A percentile compares a stretch with the other conserved stretches of the same genome.
Conservation (phyloP, 1,139 yeast species). For the Saccharomyces hybrid region DNA sequence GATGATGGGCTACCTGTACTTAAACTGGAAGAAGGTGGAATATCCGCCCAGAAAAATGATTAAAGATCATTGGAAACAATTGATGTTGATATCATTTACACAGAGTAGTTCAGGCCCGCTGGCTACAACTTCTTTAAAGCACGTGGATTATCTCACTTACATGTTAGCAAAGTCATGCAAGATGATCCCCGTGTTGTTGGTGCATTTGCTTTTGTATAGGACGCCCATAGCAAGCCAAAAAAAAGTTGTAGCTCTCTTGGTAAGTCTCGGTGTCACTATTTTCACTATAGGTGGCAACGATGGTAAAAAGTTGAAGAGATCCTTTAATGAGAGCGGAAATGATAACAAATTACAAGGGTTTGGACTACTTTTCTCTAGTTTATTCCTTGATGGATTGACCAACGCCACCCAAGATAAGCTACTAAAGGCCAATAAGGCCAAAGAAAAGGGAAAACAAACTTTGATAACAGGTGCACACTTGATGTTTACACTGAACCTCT, state of each 20-base stretch:
- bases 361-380: slow-evolving; percentile 48
- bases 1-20: slow-evolving; percentile 56
- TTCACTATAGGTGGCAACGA: slow-evolving; percentile 50
- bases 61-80: slow-evolving; percentile 33
- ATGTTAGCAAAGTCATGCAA: slow-evolving; percentile 90
- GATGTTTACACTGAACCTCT: slow-evolving; percentile 72
- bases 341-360: slow-evolving; percentile 43
- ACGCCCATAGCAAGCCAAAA: slow-evolving; percentile 69
- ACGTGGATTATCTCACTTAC: slow-evolving; percentile 80
- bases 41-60: slow-evolving; percentile 17
- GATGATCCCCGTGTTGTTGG: slow-evolving; percentile 82
- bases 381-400: slow-evolving; percentile 83
- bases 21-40: slow-evolving; percentile 34
- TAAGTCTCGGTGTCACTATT: slow-evolving; percentile 73
- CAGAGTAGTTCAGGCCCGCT: slow-evolving; percentile 79
- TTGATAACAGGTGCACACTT: slow-evolving; percentile 67
- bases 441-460: slow-evolving; percentile 45
- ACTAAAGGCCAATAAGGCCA: slow-evolving; percentile 37
- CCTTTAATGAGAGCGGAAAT: neutral
- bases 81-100: slow-evolving; percentile 62
- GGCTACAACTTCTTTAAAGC: slow-evolving; percentile 65
- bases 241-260: slow-evolving; percentile 64
- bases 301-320: slow-evolving; percentile 12
- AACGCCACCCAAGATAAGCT: slow-evolving; percentile 89
- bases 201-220: slow-evolving; percentile 68